Evolutionary conservation across 805 yeast genomes (phyloP).

Genomic region (Yamadazyma laniorum): DNA sequence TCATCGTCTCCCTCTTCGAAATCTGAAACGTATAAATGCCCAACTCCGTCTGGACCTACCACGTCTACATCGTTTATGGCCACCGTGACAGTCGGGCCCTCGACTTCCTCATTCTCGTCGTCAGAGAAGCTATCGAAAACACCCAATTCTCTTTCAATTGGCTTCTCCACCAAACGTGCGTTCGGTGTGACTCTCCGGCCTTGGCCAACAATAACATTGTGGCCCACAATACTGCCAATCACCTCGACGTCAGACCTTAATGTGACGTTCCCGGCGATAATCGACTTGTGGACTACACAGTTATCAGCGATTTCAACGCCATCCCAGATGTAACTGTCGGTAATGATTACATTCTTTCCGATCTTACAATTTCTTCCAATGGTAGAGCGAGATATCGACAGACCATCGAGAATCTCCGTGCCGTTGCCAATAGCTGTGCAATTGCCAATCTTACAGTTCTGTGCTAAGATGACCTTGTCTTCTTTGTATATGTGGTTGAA

Average conservation of each 20-base stretch:
- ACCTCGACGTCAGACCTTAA: constrained; percentile 54
- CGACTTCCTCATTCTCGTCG: constrained; percentile 19
- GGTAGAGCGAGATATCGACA: constrained; percentile 64
- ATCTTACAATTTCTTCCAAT: constrained; percentile 85
- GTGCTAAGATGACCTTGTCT: constrained; percentile 83
- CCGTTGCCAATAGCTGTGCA: constrained; percentile 80
- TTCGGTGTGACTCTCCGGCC: constrained; percentile 48
- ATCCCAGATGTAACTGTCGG: constrained; percentile 86
- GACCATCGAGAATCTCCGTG: constrained; percentile 73
- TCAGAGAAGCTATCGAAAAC: constrained; percentile 26
- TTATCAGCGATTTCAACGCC: constrained; percentile 70
- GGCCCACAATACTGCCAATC: constrained; percentile 73
- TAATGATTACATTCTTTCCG: constrained; percentile 71
- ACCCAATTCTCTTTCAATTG: constrained; percentile 27
- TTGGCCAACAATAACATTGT: constrained; percentile 63
- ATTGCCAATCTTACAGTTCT: constrained; percentile 81
- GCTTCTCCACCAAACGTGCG: constrained; percentile 51
- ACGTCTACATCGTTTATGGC: constrained; percentile 40
- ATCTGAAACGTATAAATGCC: constrained; percentile 49
- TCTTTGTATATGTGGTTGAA: constrained; percentile 88
- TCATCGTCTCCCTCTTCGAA: constrained; percentile 45
- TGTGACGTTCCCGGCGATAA: constrained; percentile 64
- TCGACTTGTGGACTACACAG: constrained; percentile 55
- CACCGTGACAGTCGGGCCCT: not conserved
- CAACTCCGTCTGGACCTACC: constrained; percentile 52